Base-by-base conservation (phyloP, 306 rosid species). In the Rosa lucieae region DNA sequence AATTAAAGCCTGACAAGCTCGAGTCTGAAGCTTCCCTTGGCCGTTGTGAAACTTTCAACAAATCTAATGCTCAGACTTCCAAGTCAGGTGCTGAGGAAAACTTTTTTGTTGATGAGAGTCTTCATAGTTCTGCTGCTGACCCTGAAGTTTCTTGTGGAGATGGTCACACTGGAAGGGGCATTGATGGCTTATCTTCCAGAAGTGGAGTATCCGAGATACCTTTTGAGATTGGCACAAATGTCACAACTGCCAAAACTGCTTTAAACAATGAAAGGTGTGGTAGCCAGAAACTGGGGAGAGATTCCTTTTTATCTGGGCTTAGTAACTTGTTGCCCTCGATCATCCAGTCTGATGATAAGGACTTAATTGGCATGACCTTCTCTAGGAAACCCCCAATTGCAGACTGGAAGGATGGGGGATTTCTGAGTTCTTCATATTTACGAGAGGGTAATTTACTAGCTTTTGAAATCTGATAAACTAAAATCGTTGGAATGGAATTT, bases 361-460 rank as follows among this genome's bases (percentile, higher is more conserved):
- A 75, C 61, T 73, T 85, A 87, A 79, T 87, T 82, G 86, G 81
- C 73, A 61, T 88, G 86, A 77, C 88, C 75, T 76, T 59, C 56
- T 67, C 77, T 73, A 81, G 79, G 75, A 88, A 84, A 75, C 80
- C 86, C 53, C 82, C 90, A 3, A 37, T 67, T 70, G 79, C 83
- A 20, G 88, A 77, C 39, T 84, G 62, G 85, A 74, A 73, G 35
- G 81, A 81, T 52, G 20, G 66, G 80, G 76, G 67, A 55, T 81
- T 82, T 74, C 77, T 78, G 73, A 83, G 78, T 53, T 12, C 70
- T 84, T 48, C 79, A 17, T 74, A 67, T 66, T 62, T 74, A 55
- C 55, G 78, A 55, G 73, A 72, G 17, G 68, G 78, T 74, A 67
- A 67, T 39, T 73, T 69, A 3, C 58, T 47, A 79, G 32, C 11